phyloP scores from a whole-genome alignment of 257 asterid genomes.

The Nicotiana benthamiana region DNA sequence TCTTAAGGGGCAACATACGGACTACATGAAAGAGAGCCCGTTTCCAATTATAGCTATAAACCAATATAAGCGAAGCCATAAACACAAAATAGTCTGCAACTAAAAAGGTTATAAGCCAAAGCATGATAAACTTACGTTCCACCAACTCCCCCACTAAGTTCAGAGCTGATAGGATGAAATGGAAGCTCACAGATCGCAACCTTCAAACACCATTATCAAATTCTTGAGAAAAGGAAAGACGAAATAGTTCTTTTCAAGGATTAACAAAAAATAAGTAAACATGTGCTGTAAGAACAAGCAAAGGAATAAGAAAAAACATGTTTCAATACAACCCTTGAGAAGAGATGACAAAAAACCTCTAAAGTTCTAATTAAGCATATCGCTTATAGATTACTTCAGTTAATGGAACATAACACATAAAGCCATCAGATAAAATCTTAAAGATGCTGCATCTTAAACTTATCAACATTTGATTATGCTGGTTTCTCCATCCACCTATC shows the following conservation, averaged over 20 bases:
- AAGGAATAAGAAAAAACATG: not conserved
- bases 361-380: not conserved
- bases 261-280: not conserved
- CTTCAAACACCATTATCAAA: conserved; percentile 26
- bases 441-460: not conserved
- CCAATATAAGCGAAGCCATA: not conserved
- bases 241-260: not conserved
- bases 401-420: not conserved
- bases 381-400: not conserved
- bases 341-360: not conserved
- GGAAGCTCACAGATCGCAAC: conserved; percentile 98
- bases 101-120: not conserved
- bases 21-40: not conserved
- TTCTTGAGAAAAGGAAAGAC: not conserved
- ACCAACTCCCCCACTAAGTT: conserved; percentile 88
- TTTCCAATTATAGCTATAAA: not conserved
- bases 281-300: not conserved
- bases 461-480: not conserved
- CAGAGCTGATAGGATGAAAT: conserved; percentile 96
- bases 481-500: not conserved
- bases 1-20: not conserved
- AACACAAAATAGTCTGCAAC: not conserved
- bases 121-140: conserved; percentile 71
- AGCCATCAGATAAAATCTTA: not conserved
- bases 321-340: not conserved